Evolutionary conservation across 139 green algal genomes (phyloP).

Genomic region (Chlorella sp.): DNA sequence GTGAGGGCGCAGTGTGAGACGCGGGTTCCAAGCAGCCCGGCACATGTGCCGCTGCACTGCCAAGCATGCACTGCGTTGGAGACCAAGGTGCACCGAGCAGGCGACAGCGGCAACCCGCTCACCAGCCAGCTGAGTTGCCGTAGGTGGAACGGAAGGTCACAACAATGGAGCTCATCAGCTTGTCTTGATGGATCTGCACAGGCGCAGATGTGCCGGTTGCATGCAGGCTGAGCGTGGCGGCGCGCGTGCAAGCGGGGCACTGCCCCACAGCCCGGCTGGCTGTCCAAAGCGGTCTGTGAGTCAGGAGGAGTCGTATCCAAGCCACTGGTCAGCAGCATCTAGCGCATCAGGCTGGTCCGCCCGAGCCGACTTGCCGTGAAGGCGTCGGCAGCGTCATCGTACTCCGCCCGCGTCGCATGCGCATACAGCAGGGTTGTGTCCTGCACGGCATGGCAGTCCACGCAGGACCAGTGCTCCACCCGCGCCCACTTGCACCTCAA

Average conservation of each 20-base stretch:
- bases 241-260: too few relatives aligned
- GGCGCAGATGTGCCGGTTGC: neutral
- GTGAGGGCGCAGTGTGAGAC: too few relatives aligned
- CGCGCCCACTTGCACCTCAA: constrained; percentile 18
- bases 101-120: neutral
- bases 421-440: neutral
- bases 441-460: neutral
- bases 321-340: neutral
- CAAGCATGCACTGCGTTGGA: too few relatives aligned
- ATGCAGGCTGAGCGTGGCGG: neutral
- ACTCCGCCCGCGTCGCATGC: neutral
- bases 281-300: too few relatives aligned
- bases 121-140: neutral
- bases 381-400: neutral
- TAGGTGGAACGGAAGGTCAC: constrained; percentile 12
- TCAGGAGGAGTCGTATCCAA: too few relatives aligned
- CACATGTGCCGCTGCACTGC: neutral
- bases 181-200: neutral
- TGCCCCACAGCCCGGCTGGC: too few relatives aligned
- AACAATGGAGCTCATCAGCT: neutral
- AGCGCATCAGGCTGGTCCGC: neutral
- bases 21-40: too few relatives aligned
- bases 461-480: neutral
- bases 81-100: too few relatives aligned
- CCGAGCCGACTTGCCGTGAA: neutral